These are phyloP conservation scores for Ascochyta clinopodiicola DNA, from an alignment of 2,329 filamentous ascomycete species.

Conservation along the genomic window DNA sequence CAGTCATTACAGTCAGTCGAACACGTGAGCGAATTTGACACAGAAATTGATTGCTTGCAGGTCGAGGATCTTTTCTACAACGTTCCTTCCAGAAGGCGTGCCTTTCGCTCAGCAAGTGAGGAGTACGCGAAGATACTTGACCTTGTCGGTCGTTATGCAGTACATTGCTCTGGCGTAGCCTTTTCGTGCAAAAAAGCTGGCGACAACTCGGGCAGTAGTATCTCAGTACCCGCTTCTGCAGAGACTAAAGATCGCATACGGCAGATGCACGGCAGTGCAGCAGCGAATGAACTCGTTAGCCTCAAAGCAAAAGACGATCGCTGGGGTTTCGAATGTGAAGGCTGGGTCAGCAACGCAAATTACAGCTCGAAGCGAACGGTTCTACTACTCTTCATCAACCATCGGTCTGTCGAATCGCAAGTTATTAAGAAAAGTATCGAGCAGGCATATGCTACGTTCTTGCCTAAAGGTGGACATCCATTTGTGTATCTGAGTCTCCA, in stretches of 20 bases:
- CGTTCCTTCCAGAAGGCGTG: conserved; percentile 82
- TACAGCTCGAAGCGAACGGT: conserved; percentile 90
- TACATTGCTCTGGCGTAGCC: conserved; percentile 88
- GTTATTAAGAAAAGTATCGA: conserved; percentile 89
- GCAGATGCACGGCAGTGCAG: conserved; percentile 81
- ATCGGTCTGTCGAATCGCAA: conserved; percentile 88
- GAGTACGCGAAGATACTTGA: conserved; percentile 99
- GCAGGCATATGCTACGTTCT: conserved; percentile 83
- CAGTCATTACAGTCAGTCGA: conserved; percentile 77
- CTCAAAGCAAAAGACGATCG: conserved; percentile 74
- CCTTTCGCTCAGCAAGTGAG: conserved; percentile 89
- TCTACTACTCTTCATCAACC: conserved; percentile 93
- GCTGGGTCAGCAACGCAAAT: conserved; percentile 89
- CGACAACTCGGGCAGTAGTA: conserved; percentile 75
- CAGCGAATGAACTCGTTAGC: conserved; percentile 87
- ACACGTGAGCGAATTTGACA: neutral
- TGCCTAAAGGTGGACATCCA: conserved; percentile 93
- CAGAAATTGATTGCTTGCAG: conserved; percentile 42
- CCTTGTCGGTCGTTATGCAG: conserved; percentile 88
- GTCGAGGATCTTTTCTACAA: conserved; percentile 98
- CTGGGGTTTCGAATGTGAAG: conserved; percentile 83
- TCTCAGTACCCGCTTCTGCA: conserved; percentile 78
- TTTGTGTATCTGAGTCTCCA: conserved; percentile 92
- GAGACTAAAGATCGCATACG: conserved; percentile 82
- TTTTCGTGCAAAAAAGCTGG: conserved; percentile 98